Evolutionary conservation across 2,329 filamentous ascomycete species (phyloP).

Genomic region (Sarocladium kiliense): DNA sequence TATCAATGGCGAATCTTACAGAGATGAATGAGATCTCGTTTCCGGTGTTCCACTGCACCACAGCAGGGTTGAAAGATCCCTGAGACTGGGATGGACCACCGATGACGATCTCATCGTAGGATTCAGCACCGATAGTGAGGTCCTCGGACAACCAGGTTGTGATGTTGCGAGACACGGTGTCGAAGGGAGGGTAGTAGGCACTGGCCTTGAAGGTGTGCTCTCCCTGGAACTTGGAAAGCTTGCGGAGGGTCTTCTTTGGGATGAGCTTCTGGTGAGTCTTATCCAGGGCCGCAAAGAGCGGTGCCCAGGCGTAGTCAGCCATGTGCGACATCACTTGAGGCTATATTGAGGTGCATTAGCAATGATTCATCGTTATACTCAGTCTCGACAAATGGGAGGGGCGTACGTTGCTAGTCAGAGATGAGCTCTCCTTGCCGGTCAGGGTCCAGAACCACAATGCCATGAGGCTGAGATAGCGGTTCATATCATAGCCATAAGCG

Average conservation of each 20-base stretch:
- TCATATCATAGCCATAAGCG: conserved; percentile 60
- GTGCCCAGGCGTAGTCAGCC: conserved; percentile 53
- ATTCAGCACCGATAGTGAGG: conserved; percentile 55
- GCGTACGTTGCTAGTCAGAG: conserved; percentile 19
- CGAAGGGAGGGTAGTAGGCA: conserved; percentile 54
- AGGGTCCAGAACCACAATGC: conserved; percentile 54
- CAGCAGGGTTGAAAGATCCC: conserved; percentile 51
- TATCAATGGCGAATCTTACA: conserved; percentile 16
- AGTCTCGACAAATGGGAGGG: neutral
- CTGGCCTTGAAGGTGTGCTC: conserved; percentile 48
- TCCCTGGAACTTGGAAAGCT: conserved; percentile 42
- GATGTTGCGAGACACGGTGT: conserved; percentile 52
- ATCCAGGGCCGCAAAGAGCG: conserved; percentile 50
- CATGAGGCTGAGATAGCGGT: conserved; percentile 53
- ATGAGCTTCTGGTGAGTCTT: conserved; percentile 43
- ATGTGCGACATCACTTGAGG: conserved; percentile 52
- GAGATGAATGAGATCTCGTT: conserved; percentile 25
- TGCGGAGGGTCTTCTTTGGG: conserved; percentile 30
- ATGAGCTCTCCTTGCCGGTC: conserved; percentile 41
- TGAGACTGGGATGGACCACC: conserved; percentile 49
- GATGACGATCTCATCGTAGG: conserved; percentile 45
- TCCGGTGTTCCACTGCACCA: conserved; percentile 52
- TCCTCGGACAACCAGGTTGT: conserved; percentile 51
- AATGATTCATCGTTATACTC: too few relatives aligned
- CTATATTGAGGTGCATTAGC: conserved; percentile 16